Conservation (phyloP, 768 basidiomycete genomes). For the Trametes meyenii region DNA sequence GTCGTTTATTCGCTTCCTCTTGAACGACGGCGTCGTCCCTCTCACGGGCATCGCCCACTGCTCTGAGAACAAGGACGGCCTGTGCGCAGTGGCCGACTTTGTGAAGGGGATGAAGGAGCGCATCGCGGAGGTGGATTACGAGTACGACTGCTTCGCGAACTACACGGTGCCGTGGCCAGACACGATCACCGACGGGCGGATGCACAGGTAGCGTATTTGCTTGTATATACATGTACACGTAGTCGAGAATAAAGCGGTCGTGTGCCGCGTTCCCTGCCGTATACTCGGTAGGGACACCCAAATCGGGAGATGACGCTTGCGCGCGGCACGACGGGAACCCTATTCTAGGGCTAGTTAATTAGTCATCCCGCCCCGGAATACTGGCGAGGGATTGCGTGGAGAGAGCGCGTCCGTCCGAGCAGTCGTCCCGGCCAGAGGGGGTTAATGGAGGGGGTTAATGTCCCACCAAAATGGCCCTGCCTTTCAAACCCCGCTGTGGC, state of each 20-base stretch:
- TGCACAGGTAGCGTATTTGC: constrained; percentile 2
- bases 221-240: too few relatives aligned
- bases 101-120: constrained; percentile 40
- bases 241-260: not conserved
- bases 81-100: constrained; percentile 46
- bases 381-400: constrained; percentile 4
- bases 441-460: too few relatives aligned
- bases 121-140: constrained; percentile 45
- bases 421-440: constrained; percentile 3
- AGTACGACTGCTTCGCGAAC: constrained; percentile 48
- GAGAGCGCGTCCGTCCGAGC: not conserved
- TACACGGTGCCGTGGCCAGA: constrained; percentile 37
- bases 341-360: constrained; percentile 28
- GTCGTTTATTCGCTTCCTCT: constrained; percentile 43
- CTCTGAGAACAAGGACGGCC: constrained; percentile 41
- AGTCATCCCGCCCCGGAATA: constrained; percentile 24
- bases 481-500: too few relatives aligned
- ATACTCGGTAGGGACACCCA: not conserved
- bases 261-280: not conserved
- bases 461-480: too few relatives aligned
- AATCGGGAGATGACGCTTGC: constrained; percentile 7
- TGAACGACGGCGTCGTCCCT: constrained; percentile 54
- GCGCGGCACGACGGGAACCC: constrained; percentile 17
- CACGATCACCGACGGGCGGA: constrained; percentile 19
- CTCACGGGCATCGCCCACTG: constrained; percentile 49